Evolutionary conservation across 1,139 yeast genomes (phyloP).

Genomic region (Pneumocystis oryctolagi): DNA sequence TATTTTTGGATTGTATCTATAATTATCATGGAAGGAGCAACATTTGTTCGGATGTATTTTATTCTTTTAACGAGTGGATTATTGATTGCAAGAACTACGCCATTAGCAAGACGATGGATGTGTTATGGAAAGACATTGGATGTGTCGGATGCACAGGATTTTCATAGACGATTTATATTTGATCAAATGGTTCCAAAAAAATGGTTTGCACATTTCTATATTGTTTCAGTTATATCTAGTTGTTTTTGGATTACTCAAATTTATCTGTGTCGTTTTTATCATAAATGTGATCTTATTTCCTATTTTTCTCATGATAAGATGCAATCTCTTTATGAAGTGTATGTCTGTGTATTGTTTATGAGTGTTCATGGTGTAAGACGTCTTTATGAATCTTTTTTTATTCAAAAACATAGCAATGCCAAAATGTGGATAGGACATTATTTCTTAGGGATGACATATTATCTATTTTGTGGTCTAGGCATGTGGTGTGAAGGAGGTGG

Average conservation of each 20-base stretch:
- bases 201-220: slow-evolving; percentile 34
- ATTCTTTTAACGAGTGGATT: neutral
- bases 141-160: neutral
- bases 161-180: neutral
- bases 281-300: neutral
- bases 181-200: slow-evolving; percentile 30
- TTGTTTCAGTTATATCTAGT: slow-evolving; percentile 16
- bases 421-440: slow-evolving; percentile 71
- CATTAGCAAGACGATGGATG: neutral
- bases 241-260: neutral
- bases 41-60: neutral
- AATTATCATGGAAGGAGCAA: neutral
- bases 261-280: neutral
- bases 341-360: slow-evolving; percentile 24
- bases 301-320: neutral
- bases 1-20: neutral
- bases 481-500: slow-evolving; percentile 14
- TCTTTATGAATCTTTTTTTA: slow-evolving; percentile 39
- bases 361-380: slow-evolving; percentile 52
- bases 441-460: slow-evolving; percentile 55
- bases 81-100: neutral
- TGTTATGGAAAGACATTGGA: neutral
- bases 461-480: slow-evolving; percentile 29
- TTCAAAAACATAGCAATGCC: slow-evolving; percentile 34
- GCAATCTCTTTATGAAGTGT: slow-evolving; percentile 8